Conservation (phyloP, 1,284 basidiomycete genomes). For the Cystobasidiaceae sp. region DNA sequence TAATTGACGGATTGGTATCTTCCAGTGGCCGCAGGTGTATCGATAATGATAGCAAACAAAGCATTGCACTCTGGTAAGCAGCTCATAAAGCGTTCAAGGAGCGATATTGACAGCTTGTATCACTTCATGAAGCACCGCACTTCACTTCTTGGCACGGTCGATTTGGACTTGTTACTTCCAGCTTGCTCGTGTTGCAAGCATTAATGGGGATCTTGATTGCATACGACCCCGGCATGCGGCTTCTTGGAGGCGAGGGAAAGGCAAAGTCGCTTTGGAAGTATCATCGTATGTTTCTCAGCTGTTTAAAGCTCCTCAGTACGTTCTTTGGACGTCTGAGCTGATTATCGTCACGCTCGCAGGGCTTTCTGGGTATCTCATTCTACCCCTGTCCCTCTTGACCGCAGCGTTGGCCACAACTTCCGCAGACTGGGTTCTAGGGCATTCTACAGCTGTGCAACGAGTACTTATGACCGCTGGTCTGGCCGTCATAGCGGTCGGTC, state of each 20-base stretch:
- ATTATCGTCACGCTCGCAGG: too few relatives aligned
- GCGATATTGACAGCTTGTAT: background rate
- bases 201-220: constrained; percentile 35
- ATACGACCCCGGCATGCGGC: constrained; percentile 29
- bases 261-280: constrained; percentile 40
- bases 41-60: constrained; percentile 40
- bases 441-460: constrained; percentile 30
- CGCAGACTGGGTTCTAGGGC: constrained; percentile 35
- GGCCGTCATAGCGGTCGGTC: constrained; percentile 21
- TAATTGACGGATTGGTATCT: background rate
- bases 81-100: background rate
- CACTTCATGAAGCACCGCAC: constrained; percentile 31
- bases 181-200: constrained; percentile 34
- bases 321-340: too few relatives aligned
- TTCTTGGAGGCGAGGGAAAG: constrained; percentile 33
- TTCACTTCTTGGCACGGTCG: constrained; percentile 37
- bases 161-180: constrained; percentile 33
- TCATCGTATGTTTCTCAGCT: constrained; percentile 31
- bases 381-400: constrained; percentile 34
- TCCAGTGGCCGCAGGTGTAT: constrained; percentile 34
- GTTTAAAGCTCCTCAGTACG: too few relatives aligned
- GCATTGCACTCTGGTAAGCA: constrained; percentile 33
- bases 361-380: constrained; percentile 36
- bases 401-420: constrained; percentile 35
- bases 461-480: constrained; percentile 30